A percentile compares a stretch with the other conserved stretches of the same genome.
phyloP scores from a whole-genome alignment of 768 basidiomycete species.

The Podaxis sp. region DNA sequence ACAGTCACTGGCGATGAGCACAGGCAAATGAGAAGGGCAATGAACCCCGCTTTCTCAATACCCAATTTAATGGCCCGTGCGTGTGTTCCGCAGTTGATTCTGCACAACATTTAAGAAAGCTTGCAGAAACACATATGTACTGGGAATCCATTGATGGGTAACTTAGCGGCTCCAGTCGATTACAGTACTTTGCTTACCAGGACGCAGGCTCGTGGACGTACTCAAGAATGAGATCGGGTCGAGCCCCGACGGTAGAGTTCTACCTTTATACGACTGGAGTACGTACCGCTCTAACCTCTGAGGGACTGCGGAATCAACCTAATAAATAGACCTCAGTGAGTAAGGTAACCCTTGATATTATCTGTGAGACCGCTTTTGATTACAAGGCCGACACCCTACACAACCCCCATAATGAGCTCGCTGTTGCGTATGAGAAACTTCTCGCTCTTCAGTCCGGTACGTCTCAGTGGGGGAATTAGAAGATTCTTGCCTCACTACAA shows the following conservation, averaged over 20 bases:
- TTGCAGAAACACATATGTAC: slow-evolving; percentile 38
- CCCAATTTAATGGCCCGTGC: slow-evolving; percentile 39
- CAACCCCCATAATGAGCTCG: slow-evolving; percentile 37
- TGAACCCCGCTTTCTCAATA: slow-evolving; percentile 54
- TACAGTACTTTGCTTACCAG: background rate
- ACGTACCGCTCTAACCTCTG: slow-evolving; percentile 14
- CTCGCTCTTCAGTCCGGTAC: slow-evolving; percentile 32
- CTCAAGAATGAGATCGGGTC: slow-evolving; percentile 17
- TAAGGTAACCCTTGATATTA: slow-evolving; percentile 42
- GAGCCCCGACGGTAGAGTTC: slow-evolving; percentile 24
- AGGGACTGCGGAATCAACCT: background rate
- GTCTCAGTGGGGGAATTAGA: background rate
- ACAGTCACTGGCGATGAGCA: slow-evolving; percentile 51
- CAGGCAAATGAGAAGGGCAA: slow-evolving; percentile 47
- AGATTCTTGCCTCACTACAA: background rate
- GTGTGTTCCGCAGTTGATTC: slow-evolving; percentile 11
- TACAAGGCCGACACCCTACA: slow-evolving; percentile 36
- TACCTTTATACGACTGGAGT: slow-evolving; percentile 39
- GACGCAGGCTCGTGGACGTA: slow-evolving; percentile 18
- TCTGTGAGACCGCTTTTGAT: slow-evolving; percentile 40
- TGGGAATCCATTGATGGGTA: slow-evolving; percentile 43
- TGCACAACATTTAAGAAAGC: slow-evolving; percentile 5
- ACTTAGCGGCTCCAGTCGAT: background rate
- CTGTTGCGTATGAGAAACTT: slow-evolving; percentile 35
- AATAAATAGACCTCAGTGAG: slow-evolving; percentile 27